These are phyloP conservation scores for Cornus controversa DNA, from an alignment of 148 eudicot species.

Conservation along the genomic window DNA sequence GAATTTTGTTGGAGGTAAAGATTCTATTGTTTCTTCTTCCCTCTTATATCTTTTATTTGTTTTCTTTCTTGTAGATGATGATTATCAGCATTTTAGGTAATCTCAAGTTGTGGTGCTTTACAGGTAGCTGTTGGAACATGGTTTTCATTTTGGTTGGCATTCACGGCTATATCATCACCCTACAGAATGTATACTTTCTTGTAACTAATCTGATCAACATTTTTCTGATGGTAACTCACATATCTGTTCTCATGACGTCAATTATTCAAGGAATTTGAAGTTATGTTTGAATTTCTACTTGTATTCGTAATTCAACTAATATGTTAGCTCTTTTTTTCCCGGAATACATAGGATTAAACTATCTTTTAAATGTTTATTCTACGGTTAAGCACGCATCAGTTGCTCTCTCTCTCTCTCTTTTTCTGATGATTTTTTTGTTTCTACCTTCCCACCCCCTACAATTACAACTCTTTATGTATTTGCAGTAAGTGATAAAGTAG, in stretches of 20 bases:
- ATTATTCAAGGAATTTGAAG: conserved; percentile 15
- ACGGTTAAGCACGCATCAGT: neutral
- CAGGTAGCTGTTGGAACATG: conserved; percentile 73
- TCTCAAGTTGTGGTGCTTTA: conserved; percentile 11
- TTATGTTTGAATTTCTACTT: neutral
- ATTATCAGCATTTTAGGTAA: conserved; percentile 10
- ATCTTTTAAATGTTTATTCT: neutral
- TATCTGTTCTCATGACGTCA: conserved; percentile 32
- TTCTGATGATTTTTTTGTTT: neutral
- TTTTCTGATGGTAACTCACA: conserved; percentile 55
- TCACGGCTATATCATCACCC: conserved; percentile 69
- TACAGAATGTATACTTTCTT: conserved; percentile 92
- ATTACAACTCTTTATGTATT: neutral
- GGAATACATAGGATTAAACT: no score
- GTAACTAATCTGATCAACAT: conserved; percentile 53
- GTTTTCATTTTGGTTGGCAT: conserved; percentile 73
- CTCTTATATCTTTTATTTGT: neutral
- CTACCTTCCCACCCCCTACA: neutral
- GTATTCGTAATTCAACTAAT: conserved; percentile 7
- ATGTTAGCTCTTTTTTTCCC: no score
- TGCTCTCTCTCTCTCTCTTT: neutral
- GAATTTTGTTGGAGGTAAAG: conserved; percentile 70
- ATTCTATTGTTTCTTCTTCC: conserved; percentile 8
- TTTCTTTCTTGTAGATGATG: neutral
- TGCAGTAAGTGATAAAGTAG: neutral